A percentile compares a stretch with the other conserved stretches of the same genome.
These are phyloP conservation scores for Aspergillus thermomutatus DNA, from an alignment of 2,329 filamentous ascomycete species.

Conservation along the genomic window DNA sequence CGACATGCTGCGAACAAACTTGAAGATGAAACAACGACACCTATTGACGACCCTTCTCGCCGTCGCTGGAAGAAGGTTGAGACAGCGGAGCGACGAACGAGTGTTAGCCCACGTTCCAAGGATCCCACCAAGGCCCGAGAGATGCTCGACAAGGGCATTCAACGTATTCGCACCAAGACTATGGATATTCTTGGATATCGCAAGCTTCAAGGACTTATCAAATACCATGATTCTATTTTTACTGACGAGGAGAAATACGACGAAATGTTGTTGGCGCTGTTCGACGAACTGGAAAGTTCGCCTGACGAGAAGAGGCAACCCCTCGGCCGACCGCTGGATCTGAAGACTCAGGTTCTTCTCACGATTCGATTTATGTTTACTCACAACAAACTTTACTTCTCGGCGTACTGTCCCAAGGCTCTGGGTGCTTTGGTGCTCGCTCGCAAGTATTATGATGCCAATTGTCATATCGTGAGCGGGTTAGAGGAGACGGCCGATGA, in stretches of 20 bases:
- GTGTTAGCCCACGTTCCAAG: slow-evolving; percentile 38
- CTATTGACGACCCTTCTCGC: slow-evolving; percentile 24
- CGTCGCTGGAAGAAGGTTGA: slow-evolving; percentile 34
- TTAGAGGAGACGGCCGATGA: slow-evolving; percentile 38
- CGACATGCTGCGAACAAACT: slow-evolving; percentile 15
- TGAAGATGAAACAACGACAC: slow-evolving; percentile 11
- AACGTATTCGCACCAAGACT: slow-evolving; percentile 31
- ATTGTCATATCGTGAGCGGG: slow-evolving; percentile 38
- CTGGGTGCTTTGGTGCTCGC: slow-evolving; percentile 37
- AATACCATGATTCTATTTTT: slow-evolving; percentile 35
- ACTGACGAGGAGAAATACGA: slow-evolving; percentile 35
- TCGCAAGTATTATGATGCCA: slow-evolving; percentile 37
- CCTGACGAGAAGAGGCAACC: slow-evolving; percentile 27
- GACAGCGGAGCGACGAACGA: slow-evolving; percentile 24
- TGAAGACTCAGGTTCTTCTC: slow-evolving; percentile 42
- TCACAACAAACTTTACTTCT: slow-evolving; percentile 34
- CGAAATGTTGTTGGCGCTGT: slow-evolving; percentile 35
- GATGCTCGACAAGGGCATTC: slow-evolving; percentile 38
- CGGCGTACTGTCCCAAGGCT: slow-evolving; percentile 31
- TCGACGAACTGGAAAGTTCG: slow-evolving; percentile 35
- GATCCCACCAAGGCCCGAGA: slow-evolving; percentile 35
- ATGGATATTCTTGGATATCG: slow-evolving; percentile 43
- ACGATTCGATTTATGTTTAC: slow-evolving; percentile 39
- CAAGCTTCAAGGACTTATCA: slow-evolving; percentile 41
- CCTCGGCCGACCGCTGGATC: slow-evolving; percentile 25